Percentiles rank a stretch among this genome's conserved stretches.
Evolutionary conservation across 2,329 filamentous ascomycete genomes (phyloP).

Genomic region (Neospermospora avenae): DNA sequence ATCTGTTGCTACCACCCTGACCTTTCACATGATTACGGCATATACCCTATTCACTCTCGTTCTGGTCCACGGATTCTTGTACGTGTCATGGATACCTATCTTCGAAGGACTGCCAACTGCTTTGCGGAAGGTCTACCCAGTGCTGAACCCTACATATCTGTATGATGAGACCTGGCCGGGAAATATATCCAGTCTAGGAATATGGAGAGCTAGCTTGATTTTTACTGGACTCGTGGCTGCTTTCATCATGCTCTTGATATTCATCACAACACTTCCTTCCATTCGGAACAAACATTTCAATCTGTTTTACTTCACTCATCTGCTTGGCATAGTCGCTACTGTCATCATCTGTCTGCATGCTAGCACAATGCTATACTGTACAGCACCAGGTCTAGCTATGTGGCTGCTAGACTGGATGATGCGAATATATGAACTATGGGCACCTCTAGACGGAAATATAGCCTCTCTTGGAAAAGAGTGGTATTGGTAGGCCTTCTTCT

Average conservation of each 20-base stretch:
- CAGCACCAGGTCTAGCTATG: constrained; percentile 29
- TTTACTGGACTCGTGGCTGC: constrained; percentile 25
- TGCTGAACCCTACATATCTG: constrained; percentile 31
- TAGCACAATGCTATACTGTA: constrained; percentile 33
- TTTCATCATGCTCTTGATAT: constrained; percentile 25
- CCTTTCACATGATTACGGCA: constrained; percentile 28
- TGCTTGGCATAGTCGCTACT: constrained; percentile 26
- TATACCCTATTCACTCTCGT: constrained; percentile 28
- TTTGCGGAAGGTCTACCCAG: constrained; percentile 21
- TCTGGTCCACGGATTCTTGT: constrained; percentile 26
- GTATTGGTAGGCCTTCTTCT: constrained; percentile 31
- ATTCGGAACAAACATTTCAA: constrained; percentile 31
- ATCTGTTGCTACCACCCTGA: constrained; percentile 27
- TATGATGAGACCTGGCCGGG: constrained; percentile 31
- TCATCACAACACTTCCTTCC: constrained; percentile 26
- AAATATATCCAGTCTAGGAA: constrained; percentile 21
- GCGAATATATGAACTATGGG: constrained; percentile 28
- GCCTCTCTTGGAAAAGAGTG: constrained; percentile 27
- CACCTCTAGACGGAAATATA: constrained; percentile 21
- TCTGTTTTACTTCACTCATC: constrained; percentile 32
- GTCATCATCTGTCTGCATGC: constrained; percentile 31
- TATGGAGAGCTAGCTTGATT: constrained; percentile 32
- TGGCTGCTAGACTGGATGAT: constrained; percentile 31
- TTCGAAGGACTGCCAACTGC: constrained; percentile 17
- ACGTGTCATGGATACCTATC: constrained; percentile 25